Base-by-base conservation (phyloP, 2,329 filamentous ascomycete species). In the Bimuria novae-zelandiae region DNA sequence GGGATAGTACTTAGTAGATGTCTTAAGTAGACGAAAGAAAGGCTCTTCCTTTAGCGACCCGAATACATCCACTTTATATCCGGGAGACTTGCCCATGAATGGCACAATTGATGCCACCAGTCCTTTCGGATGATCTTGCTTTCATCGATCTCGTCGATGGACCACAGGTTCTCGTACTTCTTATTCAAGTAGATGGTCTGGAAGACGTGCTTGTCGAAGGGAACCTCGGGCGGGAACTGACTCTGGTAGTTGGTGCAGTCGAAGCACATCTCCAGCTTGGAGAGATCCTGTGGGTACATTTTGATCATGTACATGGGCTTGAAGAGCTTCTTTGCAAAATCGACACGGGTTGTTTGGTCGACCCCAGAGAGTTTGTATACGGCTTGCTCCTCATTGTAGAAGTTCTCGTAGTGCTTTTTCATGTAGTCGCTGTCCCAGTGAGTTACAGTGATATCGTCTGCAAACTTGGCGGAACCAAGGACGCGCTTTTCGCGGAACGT, bases 161-260 rank as follows among this genome's bases (percentile, higher is more conserved):
- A 82, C 85, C 85, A 88, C 3, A 86, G 67, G 23, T 85, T 71
- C 7, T 75, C 70, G 55, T 82, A 78, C 3, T 79, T 72, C 52
- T 85, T 84, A 69, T 87, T 83, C 4, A 88, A 76, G 65, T 86
- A 88, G 48, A 87, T 88, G 7, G 83, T 86, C 60, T 91, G 87
- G 68, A 89, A 90, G 14, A 90, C 82, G 62, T 89, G 86, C 46
- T 82, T 77, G 22, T 83, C 79, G 47, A 82, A 80, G 0, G 79
- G 77, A 0, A 82, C 75, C 1, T 76, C 70, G 1, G 84, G 84
- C 4, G 72, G 71, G 57, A 91, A 88, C 65, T 90, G 88, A 39
- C 85, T 80, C 68, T 91, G 88, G 72, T 90, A 90, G 68, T 89
- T 89, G 32, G 85, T 87, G 74, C 86, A 89, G 70, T 91, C 87